These are phyloP conservation scores for Chrysosporium keratinophilum DNA, from an alignment of 2,329 filamentous ascomycete genomes.

Conservation along the genomic window DNA sequence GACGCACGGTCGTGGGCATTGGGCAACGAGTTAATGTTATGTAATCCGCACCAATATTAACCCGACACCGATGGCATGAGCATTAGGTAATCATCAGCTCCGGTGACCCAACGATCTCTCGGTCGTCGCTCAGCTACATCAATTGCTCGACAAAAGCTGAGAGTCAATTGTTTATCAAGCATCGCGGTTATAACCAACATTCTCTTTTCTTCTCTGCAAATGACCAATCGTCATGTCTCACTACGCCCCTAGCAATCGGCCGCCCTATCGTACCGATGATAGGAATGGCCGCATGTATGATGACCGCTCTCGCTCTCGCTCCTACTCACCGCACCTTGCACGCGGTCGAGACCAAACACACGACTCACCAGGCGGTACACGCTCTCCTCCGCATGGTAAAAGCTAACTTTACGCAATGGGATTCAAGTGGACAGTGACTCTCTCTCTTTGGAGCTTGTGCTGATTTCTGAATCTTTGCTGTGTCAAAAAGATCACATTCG, in stretches of 20 bases:
- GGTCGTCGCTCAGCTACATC: too few relatives aligned
- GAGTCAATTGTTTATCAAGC: not conserved
- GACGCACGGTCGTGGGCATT: too few relatives aligned
- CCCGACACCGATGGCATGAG: too few relatives aligned
- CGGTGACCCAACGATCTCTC: too few relatives aligned
- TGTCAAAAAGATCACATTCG: conserved; percentile 30
- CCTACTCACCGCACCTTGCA: conserved; percentile 17
- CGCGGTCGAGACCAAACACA: conserved; percentile 23
- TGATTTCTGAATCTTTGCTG: conserved; percentile 26
- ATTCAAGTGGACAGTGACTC: conserved; percentile 16
- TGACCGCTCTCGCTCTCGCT: conserved; percentile 35
- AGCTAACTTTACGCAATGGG: conserved; percentile 21
- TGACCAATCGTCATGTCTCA: conserved; percentile 21
- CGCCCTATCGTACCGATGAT: conserved; percentile 26
- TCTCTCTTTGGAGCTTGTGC: conserved; percentile 24
- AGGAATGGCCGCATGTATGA: conserved; percentile 39
- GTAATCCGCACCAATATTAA: too few relatives aligned
- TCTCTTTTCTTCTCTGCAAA: not conserved
- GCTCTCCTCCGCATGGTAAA: conserved; percentile 39
- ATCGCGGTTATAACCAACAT: not conserved
- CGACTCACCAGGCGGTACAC: conserved; percentile 34
- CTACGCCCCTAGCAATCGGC: conserved; percentile 21
- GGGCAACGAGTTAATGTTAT: too few relatives aligned
- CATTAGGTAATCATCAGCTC: too few relatives aligned
- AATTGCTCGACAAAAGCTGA: too few relatives aligned